A percentile compares a stretch with the other conserved stretches of the same genome.
Evolutionary conservation across 78 protist genomes (phyloP).

Genomic region (Diacronema lutheri): DNA sequence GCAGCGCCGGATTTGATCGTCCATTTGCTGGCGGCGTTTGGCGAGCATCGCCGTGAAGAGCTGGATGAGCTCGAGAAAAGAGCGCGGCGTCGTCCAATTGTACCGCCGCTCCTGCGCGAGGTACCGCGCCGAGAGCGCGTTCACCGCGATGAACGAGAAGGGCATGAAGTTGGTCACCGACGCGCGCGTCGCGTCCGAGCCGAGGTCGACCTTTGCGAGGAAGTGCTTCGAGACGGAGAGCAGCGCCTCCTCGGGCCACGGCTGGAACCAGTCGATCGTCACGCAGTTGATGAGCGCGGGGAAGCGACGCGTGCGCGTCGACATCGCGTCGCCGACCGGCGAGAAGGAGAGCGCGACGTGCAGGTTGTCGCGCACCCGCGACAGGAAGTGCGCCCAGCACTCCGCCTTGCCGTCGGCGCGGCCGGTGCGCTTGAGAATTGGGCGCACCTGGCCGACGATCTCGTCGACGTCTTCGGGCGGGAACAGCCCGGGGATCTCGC

Average conservation of each 20-base stretch:
- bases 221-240: conserved; percentile 48
- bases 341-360: conserved; percentile 45
- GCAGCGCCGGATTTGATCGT: conserved; percentile 20
- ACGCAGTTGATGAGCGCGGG: conserved; percentile 51
- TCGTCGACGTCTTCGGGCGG: conserved; percentile 53
- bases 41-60: conserved; percentile 57
- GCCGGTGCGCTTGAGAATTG: conserved; percentile 55
- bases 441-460: conserved; percentile 22
- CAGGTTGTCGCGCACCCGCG: conserved; percentile 26
- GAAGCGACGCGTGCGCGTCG: conserved; percentile 43
- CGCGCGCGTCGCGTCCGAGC: not conserved
- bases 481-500: conserved; percentile 64
- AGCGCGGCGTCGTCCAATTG: conserved; percentile 85
- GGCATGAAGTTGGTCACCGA: not conserved
- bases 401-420: conserved; percentile 26
- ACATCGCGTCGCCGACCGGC: conserved; percentile 41
- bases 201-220: conserved; percentile 7
- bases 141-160: conserved; percentile 11
- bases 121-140: conserved; percentile 14
- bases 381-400: conserved; percentile 50
- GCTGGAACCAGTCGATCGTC: conserved; percentile 55
- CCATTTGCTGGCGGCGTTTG: conserved; percentile 3
- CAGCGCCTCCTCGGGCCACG: conserved; percentile 58
- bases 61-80: conserved; percentile 75
- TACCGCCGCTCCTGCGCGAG: conserved; percentile 32